These are phyloP conservation scores for Orbilia blumenaviensis DNA, from an alignment of 2,329 filamentous ascomycete genomes.

Conservation along the genomic window DNA sequence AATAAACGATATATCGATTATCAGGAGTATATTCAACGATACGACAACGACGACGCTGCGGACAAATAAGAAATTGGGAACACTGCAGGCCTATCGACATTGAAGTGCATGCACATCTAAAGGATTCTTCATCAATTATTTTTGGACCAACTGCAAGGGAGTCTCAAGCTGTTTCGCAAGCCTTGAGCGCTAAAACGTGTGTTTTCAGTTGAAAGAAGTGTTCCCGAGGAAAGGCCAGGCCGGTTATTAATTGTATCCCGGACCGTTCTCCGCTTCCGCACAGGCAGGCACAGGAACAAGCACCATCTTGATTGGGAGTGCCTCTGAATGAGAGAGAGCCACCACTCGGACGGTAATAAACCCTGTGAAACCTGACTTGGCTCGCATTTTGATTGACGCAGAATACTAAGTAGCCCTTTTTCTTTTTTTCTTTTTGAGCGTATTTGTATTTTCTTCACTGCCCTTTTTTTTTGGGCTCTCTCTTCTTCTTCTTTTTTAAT, in stretches of 20 bases:
- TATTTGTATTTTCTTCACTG: slow-evolving; percentile 16
- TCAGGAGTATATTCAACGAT: not conserved
- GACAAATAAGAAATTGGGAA: slow-evolving; percentile 1
- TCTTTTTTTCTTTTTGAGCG: slow-evolving; percentile 33
- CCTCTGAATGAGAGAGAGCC: slow-evolving; percentile 30
- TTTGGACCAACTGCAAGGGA: slow-evolving; percentile 40
- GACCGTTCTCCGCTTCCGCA: slow-evolving; percentile 54
- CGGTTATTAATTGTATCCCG: slow-evolving; percentile 54
- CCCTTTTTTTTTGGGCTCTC: slow-evolving; percentile 8
- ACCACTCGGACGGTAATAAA: slow-evolving; percentile 44
- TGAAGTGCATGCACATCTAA: not conserved
- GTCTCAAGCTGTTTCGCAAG: slow-evolving; percentile 37
- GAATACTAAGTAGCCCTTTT: too few species aligned
- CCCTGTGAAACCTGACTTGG: slow-evolving; percentile 48
- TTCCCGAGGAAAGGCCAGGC: slow-evolving; percentile 20
- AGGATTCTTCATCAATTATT: slow-evolving; percentile 32
- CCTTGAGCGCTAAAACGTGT: slow-evolving; percentile 44
- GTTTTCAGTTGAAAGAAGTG: slow-evolving; percentile 37
- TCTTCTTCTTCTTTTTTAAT: slow-evolving; percentile 25
- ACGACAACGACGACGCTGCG: not conserved
- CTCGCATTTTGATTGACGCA: slow-evolving; percentile 50
- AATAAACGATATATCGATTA: slow-evolving; percentile 11
- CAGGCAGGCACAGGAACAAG: slow-evolving; percentile 49
- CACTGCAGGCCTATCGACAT: not conserved
- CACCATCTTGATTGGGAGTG: slow-evolving; percentile 45